Evolutionary conservation across 805 yeast species (phyloP), one percentile per base, ranked within the genome.

Genomic region (Torulaspora delbrueckii): DNA sequence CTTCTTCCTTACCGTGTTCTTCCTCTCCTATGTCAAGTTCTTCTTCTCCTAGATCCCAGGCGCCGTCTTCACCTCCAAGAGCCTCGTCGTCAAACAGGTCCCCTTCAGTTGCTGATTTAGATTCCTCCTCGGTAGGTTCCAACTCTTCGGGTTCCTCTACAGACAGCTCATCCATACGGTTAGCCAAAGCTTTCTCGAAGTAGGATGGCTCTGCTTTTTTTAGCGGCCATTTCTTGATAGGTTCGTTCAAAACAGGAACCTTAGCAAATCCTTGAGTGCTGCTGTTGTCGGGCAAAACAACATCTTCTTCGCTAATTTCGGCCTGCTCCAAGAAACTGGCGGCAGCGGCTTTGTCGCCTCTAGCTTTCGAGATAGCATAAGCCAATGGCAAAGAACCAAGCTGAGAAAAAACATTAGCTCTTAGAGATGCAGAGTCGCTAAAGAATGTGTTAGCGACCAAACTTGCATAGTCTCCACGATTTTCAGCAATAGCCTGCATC

Each of bases 401-500:
- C 55, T 84, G 80, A 41, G 84, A 77, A 55, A 86, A 82, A 10
- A 84, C 78, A 55, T 78, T 74, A 32, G 90, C 78, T 63, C 96
- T 81, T 62, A 83, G 79, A 58, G 82, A 83, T 34, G 82, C 75
- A 45, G 87, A 84, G 60, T 85, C 82, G 60, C 79, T 75, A 68
- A 82, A 91, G 47, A 90, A 68, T 19, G 93, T 79, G 58, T 89
- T 90, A 60, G 87, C 93, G 59, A 93, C 76, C 60, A 88, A 74
- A 32, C 96, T 82, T 19, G 86, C 77, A 37, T 77, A 66, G 63
- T 91, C 95, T 46, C 85, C 85, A 60, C 96, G 84, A 54, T 81
- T 84, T 62, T 85, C 95, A 38, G 98, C 93, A 70, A 91, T 89
- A 49, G 78, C 73, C 52, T 87, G 82, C 96, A 93, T 90, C 68